Conservation (phyloP, 2,329 filamentous ascomycete species). For the Lasiodiplodia citricola region DNA sequence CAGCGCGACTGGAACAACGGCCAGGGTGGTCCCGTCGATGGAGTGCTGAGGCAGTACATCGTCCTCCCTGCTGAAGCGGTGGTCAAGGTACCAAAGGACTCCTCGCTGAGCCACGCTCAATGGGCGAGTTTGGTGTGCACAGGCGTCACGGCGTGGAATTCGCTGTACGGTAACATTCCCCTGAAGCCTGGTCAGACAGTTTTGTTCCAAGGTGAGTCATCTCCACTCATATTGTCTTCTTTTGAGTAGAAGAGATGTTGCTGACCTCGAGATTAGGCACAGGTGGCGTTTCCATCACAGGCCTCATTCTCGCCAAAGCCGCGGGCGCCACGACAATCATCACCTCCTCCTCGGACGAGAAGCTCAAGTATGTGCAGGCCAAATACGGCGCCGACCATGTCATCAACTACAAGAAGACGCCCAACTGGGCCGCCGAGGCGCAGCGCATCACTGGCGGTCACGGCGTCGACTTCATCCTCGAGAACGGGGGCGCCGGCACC, state of each 20-base stretch:
- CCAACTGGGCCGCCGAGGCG: conserved; percentile 54
- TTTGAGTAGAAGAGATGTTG: conserved; percentile 32
- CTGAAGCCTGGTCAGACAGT: conserved; percentile 32
- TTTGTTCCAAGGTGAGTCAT: conserved; percentile 26
- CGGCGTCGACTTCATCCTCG: conserved; percentile 51
- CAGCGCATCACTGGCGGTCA: conserved; percentile 48
- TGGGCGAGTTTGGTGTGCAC: conserved; percentile 32
- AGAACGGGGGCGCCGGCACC: conserved; percentile 50
- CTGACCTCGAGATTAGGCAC: not conserved
- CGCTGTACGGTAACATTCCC: conserved; percentile 32
- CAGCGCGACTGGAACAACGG: conserved; percentile 22
- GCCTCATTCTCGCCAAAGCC: conserved; percentile 50
- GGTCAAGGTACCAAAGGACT: conserved; percentile 23
- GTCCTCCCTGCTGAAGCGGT: conserved; percentile 45
- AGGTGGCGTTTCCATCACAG: conserved; percentile 29
- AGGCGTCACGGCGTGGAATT: conserved; percentile 32
- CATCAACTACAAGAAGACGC: conserved; percentile 57
- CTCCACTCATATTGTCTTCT: not conserved
- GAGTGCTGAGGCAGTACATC: conserved; percentile 51
- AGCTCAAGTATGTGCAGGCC: conserved; percentile 46
- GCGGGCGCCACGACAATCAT: conserved; percentile 51
- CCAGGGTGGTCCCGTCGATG: conserved; percentile 42
- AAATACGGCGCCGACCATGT: conserved; percentile 51
- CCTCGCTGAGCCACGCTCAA: conserved; percentile 17
- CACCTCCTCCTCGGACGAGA: conserved; percentile 58